Base-by-base conservation (phyloP, 1,284 basidiomycete genomes). In the Coniferiporia weirii region DNA sequence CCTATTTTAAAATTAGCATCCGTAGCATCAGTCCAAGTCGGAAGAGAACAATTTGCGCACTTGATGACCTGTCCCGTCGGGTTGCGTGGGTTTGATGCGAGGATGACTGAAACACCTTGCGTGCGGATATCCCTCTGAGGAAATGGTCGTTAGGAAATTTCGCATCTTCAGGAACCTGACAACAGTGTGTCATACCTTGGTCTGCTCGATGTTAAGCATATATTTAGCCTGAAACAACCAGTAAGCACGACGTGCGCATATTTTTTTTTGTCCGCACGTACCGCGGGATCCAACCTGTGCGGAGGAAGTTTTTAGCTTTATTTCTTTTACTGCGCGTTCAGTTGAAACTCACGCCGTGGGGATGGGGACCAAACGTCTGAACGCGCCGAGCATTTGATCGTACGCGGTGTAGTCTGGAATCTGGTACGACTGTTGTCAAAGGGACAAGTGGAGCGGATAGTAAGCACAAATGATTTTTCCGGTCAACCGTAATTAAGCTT, bases 41-140 rank as follows among this genome's bases (percentile, higher is more conserved):
- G 12, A 46, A 34, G 5, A 45, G 27, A 35, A 9, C 32, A 53
- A 48, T n/a, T 43, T 43, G 67, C 71, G 32, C 63, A 78, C 72
- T 73, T 72, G 54, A 85, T 83, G 50, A 81, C 76, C 66, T 95
- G 93, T 9, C 95, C 94, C 0, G 95, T 97, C 1, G 95, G 93
- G 68, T 95, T 95, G 60, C 93, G 84, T 12, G 93, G 93, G 72
- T 97, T 98, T 17, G 90, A 93, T 1, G 92, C 88, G 56, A 98
- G 80, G 61, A 97, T 82, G 46, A 95, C 93, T 13, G 89, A 85
- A 20, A 97, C 76, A 36, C 91, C 94, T 73, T 93, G 89, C 3
- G 79, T 86, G 49, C 75, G 76, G 60, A 93, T 90, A 65, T 93
- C 91, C 75, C 77, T 85, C 83, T 89, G 65, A 54, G 10, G 19